Evolutionary conservation across 2,329 filamentous ascomycete genomes (phyloP), one percentile per base, ranked within the genome.

Genomic region (Penicillium sp.): DNA sequence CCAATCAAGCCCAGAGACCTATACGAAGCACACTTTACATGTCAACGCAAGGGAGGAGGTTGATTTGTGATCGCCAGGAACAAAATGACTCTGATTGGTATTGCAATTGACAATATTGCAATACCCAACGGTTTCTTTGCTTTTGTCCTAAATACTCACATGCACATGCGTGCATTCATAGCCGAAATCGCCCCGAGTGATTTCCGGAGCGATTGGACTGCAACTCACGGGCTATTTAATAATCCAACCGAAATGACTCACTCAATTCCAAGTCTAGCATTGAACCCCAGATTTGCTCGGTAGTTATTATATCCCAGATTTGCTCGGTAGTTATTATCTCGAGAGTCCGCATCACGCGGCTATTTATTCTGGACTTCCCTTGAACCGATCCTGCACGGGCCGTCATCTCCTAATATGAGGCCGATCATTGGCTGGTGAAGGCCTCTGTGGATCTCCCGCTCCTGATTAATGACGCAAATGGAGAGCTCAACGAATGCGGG

Each of bases 361-460:
- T 50, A 50, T 50, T 50, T 29, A 31, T 52, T 52, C 37, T 45
- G 50, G 25, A 29, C 33, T 35, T 52, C 50, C 50, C 14, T 52
- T 52, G 39, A 33, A 23, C 37, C 50, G 50, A 52, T 45, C 26
- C 49, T 21, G 50, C 50, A 52, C 50, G 33, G 37, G 33, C 50
- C 50, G 29, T 29, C 14, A 5, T 27, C 43, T 42, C 23, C 21
- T 54, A 54, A 54, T 54, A 35, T 37, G 9, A 29, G 42, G 52
- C 39, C 45, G 52, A 49, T 54, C 52, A 54, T 54, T 54, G 52
- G 52, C 29, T 31, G 31, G 43, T n/a, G 13, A 27, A 31, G 16
- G 33, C 19, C 19, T 16, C n/a, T 16, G 51, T 47, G 42, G 42
- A 47, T 53, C 39, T 45, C 33, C 42, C 19, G n/a, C 35, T 11